A percentile compares a stretch with the other conserved stretches of the same genome.
phyloP scores from a whole-genome alignment of 371 early-diverging fungal genomes.

The Mortierella sp. region DNA sequence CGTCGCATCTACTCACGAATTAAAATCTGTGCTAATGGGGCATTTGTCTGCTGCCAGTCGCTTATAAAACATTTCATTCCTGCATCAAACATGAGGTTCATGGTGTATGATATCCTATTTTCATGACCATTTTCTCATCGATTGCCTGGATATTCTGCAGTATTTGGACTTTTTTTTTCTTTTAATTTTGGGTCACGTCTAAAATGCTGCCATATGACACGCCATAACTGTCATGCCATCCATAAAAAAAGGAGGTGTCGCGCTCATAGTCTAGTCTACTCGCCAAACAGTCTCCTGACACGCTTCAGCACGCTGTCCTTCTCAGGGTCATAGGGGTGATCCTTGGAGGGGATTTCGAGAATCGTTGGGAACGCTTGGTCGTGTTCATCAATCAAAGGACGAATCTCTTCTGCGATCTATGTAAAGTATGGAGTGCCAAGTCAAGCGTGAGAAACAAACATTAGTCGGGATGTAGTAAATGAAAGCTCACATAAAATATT shows the following conservation, averaged over 20 bases:
- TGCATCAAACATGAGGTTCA: neutral
- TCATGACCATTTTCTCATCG: no score
- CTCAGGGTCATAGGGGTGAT: slow-evolving; percentile 94
- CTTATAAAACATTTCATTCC: neutral
- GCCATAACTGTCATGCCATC: neutral
- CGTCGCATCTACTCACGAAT: slow-evolving; percentile 1
- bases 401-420: slow-evolving; percentile 95
- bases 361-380: slow-evolving; percentile 95
- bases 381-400: slow-evolving; percentile 91
- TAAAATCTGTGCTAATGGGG: slow-evolving; percentile 3
- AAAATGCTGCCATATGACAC: neutral
- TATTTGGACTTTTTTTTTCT: neutral
- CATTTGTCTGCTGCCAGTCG: neutral
- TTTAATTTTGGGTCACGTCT: slow-evolving; percentile 1
- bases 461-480: neutral
- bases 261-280: slow-evolving; percentile 26
- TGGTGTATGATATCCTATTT: no score
- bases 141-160: neutral
- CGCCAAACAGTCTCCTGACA: slow-evolving; percentile 88
- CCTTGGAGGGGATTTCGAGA: slow-evolving; percentile 98
- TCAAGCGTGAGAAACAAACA: slow-evolving; percentile 1
- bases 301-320: slow-evolving; percentile 98
- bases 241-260: neutral
- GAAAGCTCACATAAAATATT: neutral
- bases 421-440: slow-evolving; percentile 1